Conservation (phyloP, 2,329 filamentous ascomycete genomes). For the Ilyonectria robusta region DNA sequence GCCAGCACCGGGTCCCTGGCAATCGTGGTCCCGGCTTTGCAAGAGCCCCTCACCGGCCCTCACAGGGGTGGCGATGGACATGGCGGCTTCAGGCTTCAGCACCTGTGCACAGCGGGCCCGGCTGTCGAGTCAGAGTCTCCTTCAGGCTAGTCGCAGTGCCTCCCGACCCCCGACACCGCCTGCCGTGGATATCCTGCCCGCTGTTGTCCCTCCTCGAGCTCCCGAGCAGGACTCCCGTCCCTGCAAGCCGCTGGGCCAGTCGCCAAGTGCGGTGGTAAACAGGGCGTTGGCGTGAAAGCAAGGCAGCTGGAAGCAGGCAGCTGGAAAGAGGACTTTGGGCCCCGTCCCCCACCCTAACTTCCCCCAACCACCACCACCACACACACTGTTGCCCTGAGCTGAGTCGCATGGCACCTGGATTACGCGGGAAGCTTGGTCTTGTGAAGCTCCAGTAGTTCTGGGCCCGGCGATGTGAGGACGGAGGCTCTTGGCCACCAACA, state of each 20-base stretch:
- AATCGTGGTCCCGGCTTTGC: conserved; percentile 30
- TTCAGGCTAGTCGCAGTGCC: conserved; percentile 44
- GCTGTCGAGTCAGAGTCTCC: conserved; percentile 40
- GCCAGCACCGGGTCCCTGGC: conserved; percentile 22
- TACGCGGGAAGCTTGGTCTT: conserved; percentile 13
- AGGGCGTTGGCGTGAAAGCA: conserved; percentile 2
- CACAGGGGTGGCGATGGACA: conserved; percentile 39
- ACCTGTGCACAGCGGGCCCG: conserved; percentile 37
- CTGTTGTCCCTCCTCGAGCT: conserved; percentile 12
- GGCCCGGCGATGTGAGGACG: conserved; percentile 12
- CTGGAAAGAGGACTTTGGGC: conserved; percentile 12
- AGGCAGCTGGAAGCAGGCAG: conserved; percentile 5
- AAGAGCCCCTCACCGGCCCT: conserved; percentile 30
- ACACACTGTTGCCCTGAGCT: conserved; percentile 17
- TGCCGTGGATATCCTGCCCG: conserved; percentile 38
- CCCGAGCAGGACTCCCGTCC: conserved; percentile 22
- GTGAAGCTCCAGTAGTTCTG: conserved; percentile 13
- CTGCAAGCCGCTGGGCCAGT: conserved; percentile 36
- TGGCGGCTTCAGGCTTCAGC: conserved; percentile 37
- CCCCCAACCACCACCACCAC: conserved; percentile 16
- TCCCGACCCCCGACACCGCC: conserved; percentile 43
- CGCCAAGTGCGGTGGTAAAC: conserved; percentile 29
- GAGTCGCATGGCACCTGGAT: conserved; percentile 5
- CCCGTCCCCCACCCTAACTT: not conserved
- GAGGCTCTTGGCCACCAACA: conserved; percentile 24